Evolutionary conservation across 805 yeast genomes (phyloP).

Genomic region (Metschnikowia colocasiae): DNA sequence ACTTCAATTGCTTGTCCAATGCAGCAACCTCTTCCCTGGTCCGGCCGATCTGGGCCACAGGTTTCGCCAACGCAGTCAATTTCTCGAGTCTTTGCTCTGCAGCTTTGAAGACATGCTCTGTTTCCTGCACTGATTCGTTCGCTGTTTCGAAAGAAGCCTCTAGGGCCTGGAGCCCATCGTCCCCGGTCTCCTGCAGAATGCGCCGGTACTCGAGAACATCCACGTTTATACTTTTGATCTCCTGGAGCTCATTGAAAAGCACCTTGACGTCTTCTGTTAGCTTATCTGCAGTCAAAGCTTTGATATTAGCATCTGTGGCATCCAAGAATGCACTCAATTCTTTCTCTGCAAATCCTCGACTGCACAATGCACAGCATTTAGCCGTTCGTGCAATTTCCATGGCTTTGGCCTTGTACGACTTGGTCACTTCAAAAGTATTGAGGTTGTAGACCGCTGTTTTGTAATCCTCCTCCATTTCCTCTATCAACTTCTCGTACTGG

Average conservation of each 20-base stretch:
- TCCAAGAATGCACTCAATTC: slow-evolving; percentile 28
- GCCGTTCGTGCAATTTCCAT: slow-evolving; percentile 54
- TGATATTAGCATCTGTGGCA: slow-evolving; percentile 28
- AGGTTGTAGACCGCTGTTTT: slow-evolving; percentile 58
- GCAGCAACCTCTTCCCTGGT: slow-evolving; percentile 27
- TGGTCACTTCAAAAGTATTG: slow-evolving; percentile 66
- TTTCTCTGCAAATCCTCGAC: slow-evolving; percentile 53
- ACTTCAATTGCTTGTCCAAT: slow-evolving; percentile 24
- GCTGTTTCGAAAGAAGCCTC: not conserved
- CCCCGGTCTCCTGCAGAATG: slow-evolving; percentile 6
- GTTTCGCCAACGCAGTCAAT: slow-evolving; percentile 20
- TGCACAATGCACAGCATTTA: slow-evolving; percentile 69
- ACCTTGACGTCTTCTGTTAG: slow-evolving; percentile 28
- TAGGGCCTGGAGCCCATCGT: not conserved
- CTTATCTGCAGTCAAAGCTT: slow-evolving; percentile 26
- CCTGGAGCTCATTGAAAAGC: slow-evolving; percentile 31
- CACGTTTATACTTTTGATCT: slow-evolving; percentile 27
- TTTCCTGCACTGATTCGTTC: not conserved
- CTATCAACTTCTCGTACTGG: slow-evolving; percentile 47
- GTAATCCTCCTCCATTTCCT: slow-evolving; percentile 59
- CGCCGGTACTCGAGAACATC: slow-evolving; percentile 28
- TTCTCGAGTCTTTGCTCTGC: slow-evolving; percentile 1
- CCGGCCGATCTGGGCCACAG: slow-evolving; percentile 34
- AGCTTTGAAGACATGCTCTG: not conserved
- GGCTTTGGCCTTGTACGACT: slow-evolving; percentile 68